A percentile compares a stretch with the other conserved stretches of the same genome.
These are phyloP conservation scores for Blastobotrys petasosporus DNA, from an alignment of 1,139 yeast genomes.

Conservation along the genomic window DNA sequence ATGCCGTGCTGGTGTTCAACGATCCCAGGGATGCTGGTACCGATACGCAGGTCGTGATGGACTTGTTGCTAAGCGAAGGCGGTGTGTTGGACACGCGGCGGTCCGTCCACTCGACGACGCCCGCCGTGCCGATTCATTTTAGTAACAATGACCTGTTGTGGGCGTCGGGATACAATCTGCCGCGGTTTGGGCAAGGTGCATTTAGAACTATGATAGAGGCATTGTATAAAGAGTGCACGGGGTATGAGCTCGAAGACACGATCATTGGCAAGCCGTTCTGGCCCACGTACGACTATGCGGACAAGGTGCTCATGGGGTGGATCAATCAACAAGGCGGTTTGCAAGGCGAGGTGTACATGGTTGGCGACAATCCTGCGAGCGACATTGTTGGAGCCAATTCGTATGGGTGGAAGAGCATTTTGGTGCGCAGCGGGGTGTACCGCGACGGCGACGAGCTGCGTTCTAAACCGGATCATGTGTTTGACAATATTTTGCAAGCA, in stretches of 20 bases:
- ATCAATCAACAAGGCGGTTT: conserved; percentile 12
- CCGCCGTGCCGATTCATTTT: conserved; percentile 74
- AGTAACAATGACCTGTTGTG: conserved; percentile 85
- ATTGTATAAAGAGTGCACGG: conserved; percentile 54
- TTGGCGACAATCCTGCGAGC: conserved; percentile 92
- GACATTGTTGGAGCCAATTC: conserved; percentile 86
- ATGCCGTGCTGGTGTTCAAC: conserved; percentile 79
- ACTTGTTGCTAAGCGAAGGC: conserved; percentile 56
- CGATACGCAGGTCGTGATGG: conserved; percentile 73
- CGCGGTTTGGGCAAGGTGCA: conserved; percentile 93
- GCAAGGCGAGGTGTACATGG: conserved; percentile 61
- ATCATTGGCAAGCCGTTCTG: conserved; percentile 81
- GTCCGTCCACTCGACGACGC: conserved; percentile 33
- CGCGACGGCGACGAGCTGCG: conserved; percentile 48
- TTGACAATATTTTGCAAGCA: conserved; percentile 37
- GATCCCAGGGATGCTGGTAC: conserved; percentile 90
- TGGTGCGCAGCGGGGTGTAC: conserved; percentile 85
- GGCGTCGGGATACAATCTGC: conserved; percentile 77
- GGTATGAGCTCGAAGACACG: conserved; percentile 45
- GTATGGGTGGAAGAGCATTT: conserved; percentile 81
- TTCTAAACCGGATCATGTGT: conserved; percentile 32
- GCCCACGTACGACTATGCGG: conserved; percentile 81
- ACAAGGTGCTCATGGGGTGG: conserved; percentile 61
- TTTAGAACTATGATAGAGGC: conserved; percentile 61
- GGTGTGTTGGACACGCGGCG: conserved; percentile 67